phyloP scores from a whole-genome alignment of 805 yeast species.

The Yarrowia yakushimensis region DNA sequence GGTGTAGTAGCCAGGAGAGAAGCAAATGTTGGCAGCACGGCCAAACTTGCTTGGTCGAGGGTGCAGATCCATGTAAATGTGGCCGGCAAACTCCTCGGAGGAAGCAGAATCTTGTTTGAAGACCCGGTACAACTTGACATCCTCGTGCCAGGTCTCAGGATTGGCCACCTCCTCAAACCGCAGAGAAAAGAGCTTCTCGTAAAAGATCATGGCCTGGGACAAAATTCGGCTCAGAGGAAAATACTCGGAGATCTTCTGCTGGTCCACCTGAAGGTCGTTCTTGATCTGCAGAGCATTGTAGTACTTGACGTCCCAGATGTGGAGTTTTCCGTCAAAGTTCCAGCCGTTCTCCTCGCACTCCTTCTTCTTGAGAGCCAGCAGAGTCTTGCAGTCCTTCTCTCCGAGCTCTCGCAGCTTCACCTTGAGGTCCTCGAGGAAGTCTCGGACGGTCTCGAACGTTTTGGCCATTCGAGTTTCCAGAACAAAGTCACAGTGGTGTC shows the following conservation, averaged over 20 bases:
- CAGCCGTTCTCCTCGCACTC: slow-evolving; percentile 50
- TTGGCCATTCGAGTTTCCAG: slow-evolving; percentile 83
- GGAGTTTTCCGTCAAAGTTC: slow-evolving; percentile 41
- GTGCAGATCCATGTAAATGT: slow-evolving; percentile 75
- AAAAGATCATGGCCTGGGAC: slow-evolving; percentile 63
- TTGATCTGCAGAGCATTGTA: slow-evolving; percentile 65
- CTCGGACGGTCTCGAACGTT: slow-evolving; percentile 53
- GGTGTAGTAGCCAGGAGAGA: slow-evolving; percentile 56
- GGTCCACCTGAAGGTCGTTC: slow-evolving; percentile 66
- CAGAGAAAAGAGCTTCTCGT: slow-evolving; percentile 65
- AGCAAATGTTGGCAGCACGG: slow-evolving; percentile 80
- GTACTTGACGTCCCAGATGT: slow-evolving; percentile 72
- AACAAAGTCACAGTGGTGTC: slow-evolving; percentile 63
- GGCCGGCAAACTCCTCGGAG: slow-evolving; percentile 65
- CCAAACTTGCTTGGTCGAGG: slow-evolving; percentile 86
- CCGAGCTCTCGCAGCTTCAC: slow-evolving; percentile 60
- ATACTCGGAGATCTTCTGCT: slow-evolving; percentile 66
- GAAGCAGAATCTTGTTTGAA: slow-evolving; percentile 58
- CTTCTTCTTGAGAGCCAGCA: slow-evolving; percentile 51
- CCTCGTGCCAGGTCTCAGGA: slow-evolving; percentile 66
- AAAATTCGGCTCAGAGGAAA: slow-evolving; percentile 72
- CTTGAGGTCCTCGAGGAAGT: slow-evolving; percentile 61
- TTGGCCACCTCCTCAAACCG: slow-evolving; percentile 54
- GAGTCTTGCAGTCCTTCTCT: slow-evolving; percentile 46
- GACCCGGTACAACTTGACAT: slow-evolving; percentile 63